These are phyloP conservation scores for Candida berthetii DNA, from an alignment of 805 yeast species.

Conservation along the genomic window DNA sequence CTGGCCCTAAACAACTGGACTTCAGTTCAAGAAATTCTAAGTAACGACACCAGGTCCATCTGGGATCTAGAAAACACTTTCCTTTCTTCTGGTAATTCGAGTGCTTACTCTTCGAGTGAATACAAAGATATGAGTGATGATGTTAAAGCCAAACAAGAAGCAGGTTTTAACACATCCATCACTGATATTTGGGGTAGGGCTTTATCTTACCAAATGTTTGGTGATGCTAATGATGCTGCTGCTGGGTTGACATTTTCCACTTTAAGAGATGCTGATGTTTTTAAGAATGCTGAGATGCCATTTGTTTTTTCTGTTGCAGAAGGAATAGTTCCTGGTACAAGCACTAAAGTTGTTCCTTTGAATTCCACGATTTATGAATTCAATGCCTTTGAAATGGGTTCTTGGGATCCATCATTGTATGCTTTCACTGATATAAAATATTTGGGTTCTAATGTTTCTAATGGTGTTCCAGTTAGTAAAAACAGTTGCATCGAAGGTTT, in stretches of 20 bases:
- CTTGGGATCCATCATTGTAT: conserved; percentile 76
- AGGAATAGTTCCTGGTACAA: conserved; percentile 63
- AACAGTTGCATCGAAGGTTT: conserved; percentile 57
- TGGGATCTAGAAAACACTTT: conserved; percentile 70
- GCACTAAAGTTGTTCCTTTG: conserved; percentile 41
- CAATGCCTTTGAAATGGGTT: conserved; percentile 71
- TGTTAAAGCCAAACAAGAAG: conserved; percentile 43
- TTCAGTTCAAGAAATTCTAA: conserved; percentile 51
- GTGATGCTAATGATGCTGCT: conserved; percentile 50
- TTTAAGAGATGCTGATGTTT: conserved; percentile 55
- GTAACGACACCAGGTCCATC: conserved; percentile 37
- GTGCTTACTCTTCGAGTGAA: conserved; percentile 44
- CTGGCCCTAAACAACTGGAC: conserved; percentile 69
- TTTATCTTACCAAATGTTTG: conserved; percentile 69
- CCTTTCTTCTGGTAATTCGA: conserved; percentile 55
- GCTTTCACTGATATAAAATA: conserved; percentile 64
- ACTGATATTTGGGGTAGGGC: conserved; percentile 83
- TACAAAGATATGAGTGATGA: conserved; percentile 51
- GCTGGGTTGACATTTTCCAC: conserved; percentile 56
- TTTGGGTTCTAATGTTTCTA: conserved; percentile 57
- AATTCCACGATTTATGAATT: conserved; percentile 68
- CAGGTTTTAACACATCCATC: conserved; percentile 60
- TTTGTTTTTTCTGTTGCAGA: conserved; percentile 64
- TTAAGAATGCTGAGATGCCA: conserved; percentile 58
- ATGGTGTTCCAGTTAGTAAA: conserved; percentile 47